Conservation (phyloP, 2,329 filamentous ascomycete genomes). For the Metarhizium anisopliae region DNA sequence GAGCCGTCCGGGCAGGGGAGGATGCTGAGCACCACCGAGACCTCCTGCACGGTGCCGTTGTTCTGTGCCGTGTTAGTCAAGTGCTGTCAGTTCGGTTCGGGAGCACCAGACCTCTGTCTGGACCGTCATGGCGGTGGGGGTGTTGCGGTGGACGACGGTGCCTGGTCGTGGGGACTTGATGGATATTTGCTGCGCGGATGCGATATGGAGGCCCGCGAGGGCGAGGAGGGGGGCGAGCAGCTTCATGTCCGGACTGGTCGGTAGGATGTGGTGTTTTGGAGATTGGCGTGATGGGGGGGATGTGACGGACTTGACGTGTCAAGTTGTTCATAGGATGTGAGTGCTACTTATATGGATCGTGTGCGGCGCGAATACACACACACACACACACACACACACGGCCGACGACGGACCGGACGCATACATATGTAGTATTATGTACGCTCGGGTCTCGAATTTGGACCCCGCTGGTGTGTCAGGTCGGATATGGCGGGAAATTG, state of each 20-base stretch:
- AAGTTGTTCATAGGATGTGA: no score
- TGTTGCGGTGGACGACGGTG: background rate
- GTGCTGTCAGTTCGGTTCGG: background rate
- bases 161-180: background rate
- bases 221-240: background rate
- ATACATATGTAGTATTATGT: no score
- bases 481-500: no score
- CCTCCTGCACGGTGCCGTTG: background rate
- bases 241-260: background rate
- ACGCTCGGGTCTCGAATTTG: no score
- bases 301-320: no score
- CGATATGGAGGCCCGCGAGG: background rate
- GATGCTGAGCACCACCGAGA: conserved; percentile 4
- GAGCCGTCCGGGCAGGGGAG: background rate
- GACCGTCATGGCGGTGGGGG: background rate
- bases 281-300: no score
- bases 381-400: no score
- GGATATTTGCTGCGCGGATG: background rate
- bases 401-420: no score
- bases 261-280: no score
- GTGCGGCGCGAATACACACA: no score
- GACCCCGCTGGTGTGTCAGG: no score
- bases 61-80: background rate
- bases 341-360: no score
- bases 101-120: background rate